Evolutionary conservation across 345 rosid genomes (phyloP), one percentile per base, ranked within the genome.

Genomic region (Brassica napus): DNA sequence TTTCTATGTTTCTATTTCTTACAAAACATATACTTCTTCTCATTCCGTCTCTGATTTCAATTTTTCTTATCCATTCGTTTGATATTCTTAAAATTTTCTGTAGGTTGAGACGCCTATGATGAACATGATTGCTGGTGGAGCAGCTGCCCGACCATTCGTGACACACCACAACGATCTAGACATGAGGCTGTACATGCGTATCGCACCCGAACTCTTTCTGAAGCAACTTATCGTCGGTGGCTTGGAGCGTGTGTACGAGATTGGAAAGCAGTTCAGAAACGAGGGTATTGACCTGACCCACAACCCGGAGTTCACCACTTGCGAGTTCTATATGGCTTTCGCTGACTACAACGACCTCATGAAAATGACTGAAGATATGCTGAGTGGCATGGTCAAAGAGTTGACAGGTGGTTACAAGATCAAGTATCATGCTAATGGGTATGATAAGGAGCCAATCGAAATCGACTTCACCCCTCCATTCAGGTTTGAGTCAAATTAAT

Each of bases 91-190:
- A 4, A 59, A 0, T 55, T 57, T 39, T 31, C 4, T 77, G 0
- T 67, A 93, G 98, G 99, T 91, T 63, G 99, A 95, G 82, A 95
- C 99, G 31, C 98, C 98, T 65, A 93, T 93, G 97, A 90, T 95
- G 98, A 93, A 93, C 86, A 90, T 86, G 97, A 95, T 93, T 86
- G 88, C 98, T 68, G 99, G 99, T 67, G 99, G 99, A 60, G 99
- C 99, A 74, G 91, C 97, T 76, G 99, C 98, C 8, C 87, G 94
- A 16, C 98, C 99, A 26, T 95, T 95, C 87, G 94, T 88, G 61
- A 95, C 99, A 18, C 92, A 93, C 85, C 99, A 95, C 84, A 93
- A 93, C 77, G 99, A 95, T 15, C 76, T 95, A 64, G 88, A 90
- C 77, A 91, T 90, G 98, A 92, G 70, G 87, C 86, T 93, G 59